Base-by-base conservation (phyloP, 2,329 filamentous ascomycete species). In the Aotearoamyces nothofagi region DNA sequence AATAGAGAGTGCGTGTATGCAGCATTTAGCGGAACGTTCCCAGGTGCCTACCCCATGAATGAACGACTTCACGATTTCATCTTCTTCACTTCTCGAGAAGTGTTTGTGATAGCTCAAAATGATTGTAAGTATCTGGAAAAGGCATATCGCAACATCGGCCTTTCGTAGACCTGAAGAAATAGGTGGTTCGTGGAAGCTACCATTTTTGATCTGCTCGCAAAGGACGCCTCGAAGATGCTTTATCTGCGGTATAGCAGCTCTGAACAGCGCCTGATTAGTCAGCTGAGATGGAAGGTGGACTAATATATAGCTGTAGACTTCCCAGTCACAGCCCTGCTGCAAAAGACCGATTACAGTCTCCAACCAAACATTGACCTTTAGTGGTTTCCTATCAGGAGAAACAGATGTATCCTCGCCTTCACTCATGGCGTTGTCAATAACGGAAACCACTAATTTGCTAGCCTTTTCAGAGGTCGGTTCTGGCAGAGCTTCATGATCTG, bases 1-100 rank as follows among this genome's bases (percentile, higher is more conserved):
- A 35, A 98, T 78, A 0, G 84, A 86, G 12, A 98, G 60, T 0
- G 87, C 87, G 50, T 98, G 87, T 30, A 98, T 93, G 53, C 90
- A 98, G 36, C 75, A 80, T 45, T 86, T 90, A 12, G 84, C 83
- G 31, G 83, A 92, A 38, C 79, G 70, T 44, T 93, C 84, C 68
- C 78, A 84, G 2, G 74, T 73, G 8, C 77, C 72, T 33, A 96
- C 81, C 2, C 87, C 87, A 32, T 78, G 68, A 40, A 92, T 72
- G 47, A 98, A 94, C 0, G 81, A 73, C 39, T 76, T 75, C 15
- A 93, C 82, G 19, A 93, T 74, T 22, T 92, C 83, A 44, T 94
- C 86, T 49, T 92, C 78, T 42, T 96, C 84, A 16, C 69, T 67
- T 46, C 86, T 86, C 30, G 73, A 66, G 47, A 92, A 92, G 41